Evolutionary conservation across 2,329 filamentous ascomycete species (phyloP).

Genomic region (Aspergillus ruber): DNA sequence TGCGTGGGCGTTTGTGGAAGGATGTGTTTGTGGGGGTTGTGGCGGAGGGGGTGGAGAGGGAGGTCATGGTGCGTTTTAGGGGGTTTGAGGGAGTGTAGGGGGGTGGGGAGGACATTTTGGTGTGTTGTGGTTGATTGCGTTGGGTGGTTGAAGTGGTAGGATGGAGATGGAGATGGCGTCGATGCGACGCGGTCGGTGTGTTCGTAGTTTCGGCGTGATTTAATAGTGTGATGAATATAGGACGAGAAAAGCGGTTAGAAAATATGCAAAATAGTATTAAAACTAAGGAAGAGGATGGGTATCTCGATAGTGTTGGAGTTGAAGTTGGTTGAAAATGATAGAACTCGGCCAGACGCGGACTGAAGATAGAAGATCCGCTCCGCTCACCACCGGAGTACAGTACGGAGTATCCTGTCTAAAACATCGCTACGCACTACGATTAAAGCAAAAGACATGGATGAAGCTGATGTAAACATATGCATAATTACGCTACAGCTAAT

Average conservation of each 20-base stretch:
- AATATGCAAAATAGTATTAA: too few species aligned
- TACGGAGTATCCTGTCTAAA: too few species aligned
- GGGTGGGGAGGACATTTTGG: constrained; percentile 35
- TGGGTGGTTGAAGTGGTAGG: neutral
- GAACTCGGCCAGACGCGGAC: neutral
- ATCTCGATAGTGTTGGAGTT: neutral
- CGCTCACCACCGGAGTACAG: neutral
- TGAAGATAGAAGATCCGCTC: constrained; percentile 2
- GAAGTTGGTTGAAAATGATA: constrained; percentile 1
- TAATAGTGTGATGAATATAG: too few species aligned
- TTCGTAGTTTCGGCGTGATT: too few species aligned
- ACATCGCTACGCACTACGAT: too few species aligned
- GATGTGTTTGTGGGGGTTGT: constrained; percentile 20
- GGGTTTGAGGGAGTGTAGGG: constrained; percentile 24
- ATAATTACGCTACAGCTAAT: too few species aligned
- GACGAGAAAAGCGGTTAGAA: too few species aligned
- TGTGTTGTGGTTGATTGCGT: neutral
- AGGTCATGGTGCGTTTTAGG: constrained; percentile 38
- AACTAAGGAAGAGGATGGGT: too few species aligned
- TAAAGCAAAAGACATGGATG: too few species aligned
- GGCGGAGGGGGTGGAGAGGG: constrained; percentile 29
- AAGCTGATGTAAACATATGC: too few species aligned
- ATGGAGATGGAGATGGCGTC: neutral
- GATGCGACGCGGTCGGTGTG: neutral
- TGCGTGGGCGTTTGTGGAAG: constrained; percentile 25